A percentile compares a stretch with the other conserved stretches of the same genome.
These are phyloP conservation scores for Cyberlindnera amylophila DNA, from an alignment of 805 yeast genomes.

Conservation along the genomic window DNA sequence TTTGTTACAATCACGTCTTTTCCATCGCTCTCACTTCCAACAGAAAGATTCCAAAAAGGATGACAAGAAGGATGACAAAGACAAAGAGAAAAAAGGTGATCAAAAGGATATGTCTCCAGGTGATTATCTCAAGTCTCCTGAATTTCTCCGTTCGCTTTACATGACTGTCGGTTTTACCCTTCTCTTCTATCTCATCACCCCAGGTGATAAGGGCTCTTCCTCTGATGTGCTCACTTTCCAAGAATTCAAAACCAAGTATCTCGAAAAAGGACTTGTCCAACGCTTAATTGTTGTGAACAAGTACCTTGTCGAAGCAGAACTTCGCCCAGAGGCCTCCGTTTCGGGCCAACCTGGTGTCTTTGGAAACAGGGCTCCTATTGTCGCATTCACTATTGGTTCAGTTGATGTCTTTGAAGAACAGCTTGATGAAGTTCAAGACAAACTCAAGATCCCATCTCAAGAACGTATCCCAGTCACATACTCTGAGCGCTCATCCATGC, in stretches of 20 bases:
- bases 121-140: slow-evolving; percentile 40
- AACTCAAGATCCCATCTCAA: slow-evolving; percentile 58
- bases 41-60: slow-evolving; percentile 12
- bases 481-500: slow-evolving; percentile 60
- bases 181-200: slow-evolving; percentile 33
- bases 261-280: slow-evolving; percentile 76
- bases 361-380: slow-evolving; percentile 38
- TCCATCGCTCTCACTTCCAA: slow-evolving; percentile 10
- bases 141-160: slow-evolving; percentile 37
- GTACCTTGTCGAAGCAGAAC: slow-evolving; percentile 64
- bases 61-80: slow-evolving; percentile 15
- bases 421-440: slow-evolving; percentile 67
- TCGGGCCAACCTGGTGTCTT: slow-evolving; percentile 22
- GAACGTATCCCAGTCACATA: slow-evolving; percentile 78
- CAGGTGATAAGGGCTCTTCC: slow-evolving; percentile 25
- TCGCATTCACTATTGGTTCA: slow-evolving; percentile 83
- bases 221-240: slow-evolving; percentile 54
- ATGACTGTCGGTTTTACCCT: slow-evolving; percentile 36
- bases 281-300: slow-evolving; percentile 71
- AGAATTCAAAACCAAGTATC: slow-evolving; percentile 76
- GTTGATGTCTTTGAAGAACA: slow-evolving; percentile 83
- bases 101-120: slow-evolving; percentile 28
- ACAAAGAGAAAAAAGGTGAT: slow-evolving; percentile 21
- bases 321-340: slow-evolving; percentile 40
- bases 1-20: slow-evolving; percentile 6